Percentiles rank a stretch among this genome's conserved stretches.
Conservation (phyloP, 2,329 filamentous ascomycete species). For the Pseudopithomyces chartarum region DNA sequence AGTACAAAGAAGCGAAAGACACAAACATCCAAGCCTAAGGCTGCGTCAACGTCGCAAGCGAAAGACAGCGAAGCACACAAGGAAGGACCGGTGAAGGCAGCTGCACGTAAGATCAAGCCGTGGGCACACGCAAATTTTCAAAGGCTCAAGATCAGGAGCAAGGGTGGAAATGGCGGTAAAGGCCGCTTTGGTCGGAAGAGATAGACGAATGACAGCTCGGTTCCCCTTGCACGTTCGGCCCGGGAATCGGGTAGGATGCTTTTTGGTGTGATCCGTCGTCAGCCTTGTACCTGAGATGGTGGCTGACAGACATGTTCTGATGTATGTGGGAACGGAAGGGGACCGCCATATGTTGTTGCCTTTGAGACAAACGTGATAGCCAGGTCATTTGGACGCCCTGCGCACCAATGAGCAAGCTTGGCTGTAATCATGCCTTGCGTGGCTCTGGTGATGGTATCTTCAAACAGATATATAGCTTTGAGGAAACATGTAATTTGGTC, state of each 20-base stretch:
- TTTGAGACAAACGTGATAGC: conserved; percentile 31
- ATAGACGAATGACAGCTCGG: conserved; percentile 17
- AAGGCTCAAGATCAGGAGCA: conserved; percentile 57
- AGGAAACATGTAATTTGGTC: background rate
- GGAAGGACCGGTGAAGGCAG: conserved; percentile 42
- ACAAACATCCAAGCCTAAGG: conserved; percentile 21
- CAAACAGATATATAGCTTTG: background rate
- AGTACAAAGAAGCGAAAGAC: conserved; percentile 35
- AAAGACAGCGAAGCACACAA: conserved; percentile 21
- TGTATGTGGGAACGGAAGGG: background rate
- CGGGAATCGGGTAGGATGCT: background rate
- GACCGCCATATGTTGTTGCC: conserved; percentile 14
- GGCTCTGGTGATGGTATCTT: conserved; percentile 11
- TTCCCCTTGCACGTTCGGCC: conserved; percentile 9
- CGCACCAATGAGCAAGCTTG: conserved; percentile 5
- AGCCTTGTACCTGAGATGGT: conserved; percentile 4
- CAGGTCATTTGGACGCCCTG: conserved; percentile 31
- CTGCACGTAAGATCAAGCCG: conserved; percentile 51
- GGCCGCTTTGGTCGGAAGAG: conserved; percentile 46
- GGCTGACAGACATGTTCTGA: background rate
- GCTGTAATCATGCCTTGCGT: conserved; percentile 8
- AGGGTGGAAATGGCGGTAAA: conserved; percentile 47
- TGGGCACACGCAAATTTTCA: conserved; percentile 55
- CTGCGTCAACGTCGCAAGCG: conserved; percentile 8
- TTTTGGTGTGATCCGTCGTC: conserved; percentile 4